Conservation (phyloP, 495 filamentous ascomycete species). For the Pseudoneurospora amorphoporcata region DNA sequence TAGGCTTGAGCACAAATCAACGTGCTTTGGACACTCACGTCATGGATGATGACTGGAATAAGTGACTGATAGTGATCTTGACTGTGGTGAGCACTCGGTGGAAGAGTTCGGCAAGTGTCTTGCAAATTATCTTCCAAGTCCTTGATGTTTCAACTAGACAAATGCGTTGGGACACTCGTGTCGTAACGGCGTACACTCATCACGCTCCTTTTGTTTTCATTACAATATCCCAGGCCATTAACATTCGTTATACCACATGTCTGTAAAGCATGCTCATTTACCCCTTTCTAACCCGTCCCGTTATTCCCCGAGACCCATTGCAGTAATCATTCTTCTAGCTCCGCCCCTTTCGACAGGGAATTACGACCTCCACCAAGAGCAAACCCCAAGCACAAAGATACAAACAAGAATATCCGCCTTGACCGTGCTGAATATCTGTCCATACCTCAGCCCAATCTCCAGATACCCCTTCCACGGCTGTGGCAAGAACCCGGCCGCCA, state of each 20-base stretch:
- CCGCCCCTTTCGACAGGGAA: not conserved
- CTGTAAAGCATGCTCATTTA: not conserved
- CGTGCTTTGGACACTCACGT: not conserved
- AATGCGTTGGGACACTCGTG: not conserved
- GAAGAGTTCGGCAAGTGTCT: not conserved
- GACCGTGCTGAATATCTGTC: slow-evolving; percentile 54
- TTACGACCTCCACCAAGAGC: slow-evolving; percentile 49
- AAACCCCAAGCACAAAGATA: slow-evolving; percentile 67
- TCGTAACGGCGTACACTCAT: not conserved
- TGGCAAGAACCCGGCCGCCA: slow-evolving; percentile 50
- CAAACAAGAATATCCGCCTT: slow-evolving; percentile 55
- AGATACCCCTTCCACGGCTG: slow-evolving; percentile 45
- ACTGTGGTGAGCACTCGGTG: not conserved
- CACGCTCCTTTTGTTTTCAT: not conserved
- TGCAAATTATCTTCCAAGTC: not conserved
- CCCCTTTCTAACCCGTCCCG: not conserved
- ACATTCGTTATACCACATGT: not conserved
- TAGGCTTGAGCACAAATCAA: not conserved
- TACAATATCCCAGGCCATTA: not conserved
- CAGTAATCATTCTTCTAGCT: not conserved
- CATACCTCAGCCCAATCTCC: slow-evolving; percentile 54
- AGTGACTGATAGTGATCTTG: not conserved
- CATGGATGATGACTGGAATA: not conserved
- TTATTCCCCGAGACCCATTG: not conserved
- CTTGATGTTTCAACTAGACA: not conserved